These are phyloP conservation scores for Claviceps sp. DNA, from an alignment of 2,329 filamentous ascomycete genomes.

Conservation along the genomic window DNA sequence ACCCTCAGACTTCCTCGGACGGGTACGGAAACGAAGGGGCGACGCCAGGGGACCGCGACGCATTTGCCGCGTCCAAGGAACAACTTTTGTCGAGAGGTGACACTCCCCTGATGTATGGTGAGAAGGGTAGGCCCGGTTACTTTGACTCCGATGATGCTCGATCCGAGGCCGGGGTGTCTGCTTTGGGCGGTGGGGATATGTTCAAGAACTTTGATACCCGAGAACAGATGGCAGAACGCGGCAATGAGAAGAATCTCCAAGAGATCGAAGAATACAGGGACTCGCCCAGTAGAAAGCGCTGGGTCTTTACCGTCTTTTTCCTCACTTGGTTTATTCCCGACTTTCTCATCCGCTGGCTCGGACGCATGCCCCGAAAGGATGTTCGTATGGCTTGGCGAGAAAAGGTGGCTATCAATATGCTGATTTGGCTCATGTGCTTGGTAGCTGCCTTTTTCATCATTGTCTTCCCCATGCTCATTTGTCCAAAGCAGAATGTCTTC, in stretches of 20 bases:
- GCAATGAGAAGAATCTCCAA: slow-evolving; percentile 77
- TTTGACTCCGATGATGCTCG: slow-evolving; percentile 75
- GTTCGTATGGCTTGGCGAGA: slow-evolving; percentile 90
- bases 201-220: slow-evolving; percentile 93
- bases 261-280: slow-evolving; percentile 78
- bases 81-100: slow-evolving; percentile 38
- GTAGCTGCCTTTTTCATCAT: slow-evolving; percentile 81
- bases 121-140: slow-evolving; percentile 66
- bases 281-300: slow-evolving; percentile 73
- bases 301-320: slow-evolving; percentile 71
- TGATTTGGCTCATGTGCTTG: slow-evolving; percentile 82
- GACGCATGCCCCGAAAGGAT: slow-evolving; percentile 83
- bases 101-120: slow-evolving; percentile 51
- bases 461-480: slow-evolving; percentile 75
- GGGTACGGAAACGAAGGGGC: slow-evolving; percentile 51
- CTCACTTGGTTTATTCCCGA: slow-evolving; percentile 85
- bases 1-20: slow-evolving; percentile 38
- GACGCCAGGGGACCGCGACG: slow-evolving; percentile 43
- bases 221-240: slow-evolving; percentile 89
- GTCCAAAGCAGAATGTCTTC: slow-evolving; percentile 81
- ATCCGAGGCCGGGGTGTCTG: slow-evolving; percentile 86
- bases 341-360: slow-evolving; percentile 61
- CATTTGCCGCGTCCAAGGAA: slow-evolving; percentile 51
- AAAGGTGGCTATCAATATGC: slow-evolving; percentile 93
- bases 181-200: slow-evolving; percentile 87